Evolutionary conservation across 1,284 basidiomycete species (phyloP).

Genomic region (Cutaneotrichosporon spelunceum): DNA sequence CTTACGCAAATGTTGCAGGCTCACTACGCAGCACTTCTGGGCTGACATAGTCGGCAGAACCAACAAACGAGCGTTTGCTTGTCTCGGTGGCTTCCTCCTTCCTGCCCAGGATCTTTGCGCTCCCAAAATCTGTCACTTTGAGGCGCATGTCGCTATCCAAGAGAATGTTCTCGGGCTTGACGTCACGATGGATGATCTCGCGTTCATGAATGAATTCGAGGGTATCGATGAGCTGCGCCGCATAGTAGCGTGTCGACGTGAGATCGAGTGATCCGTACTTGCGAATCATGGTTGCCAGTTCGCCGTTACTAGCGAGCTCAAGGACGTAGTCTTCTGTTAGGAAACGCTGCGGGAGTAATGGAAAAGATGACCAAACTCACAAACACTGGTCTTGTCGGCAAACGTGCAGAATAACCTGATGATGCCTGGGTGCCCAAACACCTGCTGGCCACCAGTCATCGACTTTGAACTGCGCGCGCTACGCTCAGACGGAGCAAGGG

Average conservation of each 20-base stretch:
- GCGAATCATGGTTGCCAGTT: conserved; percentile 75
- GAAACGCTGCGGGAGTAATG: conserved; percentile 1
- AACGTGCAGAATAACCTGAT: conserved; percentile 77
- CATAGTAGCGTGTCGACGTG: conserved; percentile 71
- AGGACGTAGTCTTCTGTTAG: conserved; percentile 73
- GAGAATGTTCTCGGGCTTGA: conserved; percentile 85
- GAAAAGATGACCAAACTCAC: conserved; percentile 57
- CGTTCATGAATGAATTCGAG: conserved; percentile 83
- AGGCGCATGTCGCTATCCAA: conserved; percentile 79
- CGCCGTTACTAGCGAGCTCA: conserved; percentile 84
- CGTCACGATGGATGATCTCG: conserved; percentile 83
- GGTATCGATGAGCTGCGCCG: conserved; percentile 82
- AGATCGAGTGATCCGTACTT: conserved; percentile 74
- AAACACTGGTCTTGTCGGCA: conserved; percentile 77
- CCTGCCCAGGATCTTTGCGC: conserved; percentile 75
- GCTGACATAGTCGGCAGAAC: conserved; percentile 92
- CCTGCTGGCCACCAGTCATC: background rate
- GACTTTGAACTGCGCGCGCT: conserved; percentile 34
- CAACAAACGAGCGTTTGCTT: conserved; percentile 72
- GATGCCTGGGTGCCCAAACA: conserved; percentile 69
- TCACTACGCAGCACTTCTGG: conserved; percentile 83
- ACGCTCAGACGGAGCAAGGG: conserved; percentile 38
- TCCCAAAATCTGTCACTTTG: conserved; percentile 97
- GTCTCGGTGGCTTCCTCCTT: conserved; percentile 50
- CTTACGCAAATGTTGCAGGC: conserved; percentile 52